Conservation (phyloP, 2,329 filamentous ascomycete species). For the Penicillium sp. region DNA sequence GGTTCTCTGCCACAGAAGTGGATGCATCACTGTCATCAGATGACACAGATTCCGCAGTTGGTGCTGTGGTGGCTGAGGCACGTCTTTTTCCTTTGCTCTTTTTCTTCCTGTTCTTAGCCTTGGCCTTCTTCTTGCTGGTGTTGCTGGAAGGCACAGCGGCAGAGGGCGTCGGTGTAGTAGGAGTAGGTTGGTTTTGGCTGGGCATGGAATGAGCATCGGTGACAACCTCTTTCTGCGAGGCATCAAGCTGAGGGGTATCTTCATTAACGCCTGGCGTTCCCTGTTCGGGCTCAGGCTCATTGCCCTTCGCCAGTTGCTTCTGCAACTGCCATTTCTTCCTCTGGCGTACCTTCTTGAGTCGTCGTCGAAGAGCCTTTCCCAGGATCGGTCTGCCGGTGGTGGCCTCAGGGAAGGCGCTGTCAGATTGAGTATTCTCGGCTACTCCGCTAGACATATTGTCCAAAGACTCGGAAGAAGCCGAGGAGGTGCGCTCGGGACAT, state of each 20-base stretch:
- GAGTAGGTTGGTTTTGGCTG: neutral
- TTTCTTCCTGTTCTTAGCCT: neutral
- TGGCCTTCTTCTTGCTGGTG: neutral
- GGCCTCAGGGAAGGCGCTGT: neutral
- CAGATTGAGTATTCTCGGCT: neutral
- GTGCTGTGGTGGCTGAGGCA: neutral
- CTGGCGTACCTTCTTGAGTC: neutral
- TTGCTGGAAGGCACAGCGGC: neutral
- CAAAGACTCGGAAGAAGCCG: too few species aligned
- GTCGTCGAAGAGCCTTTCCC: too few species aligned
- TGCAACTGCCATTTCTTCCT: neutral
- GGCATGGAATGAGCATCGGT: neutral
- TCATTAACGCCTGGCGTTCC: constrained; percentile 3
- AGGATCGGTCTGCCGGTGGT: neutral
- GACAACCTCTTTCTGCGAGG: neutral
- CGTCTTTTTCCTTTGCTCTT: neutral
- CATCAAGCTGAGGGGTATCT: neutral
- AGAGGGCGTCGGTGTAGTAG: neutral
- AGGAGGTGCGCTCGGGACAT: too few species aligned
- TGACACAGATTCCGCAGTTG: neutral
- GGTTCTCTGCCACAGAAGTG: constrained; percentile 1
- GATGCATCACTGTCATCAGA: neutral
- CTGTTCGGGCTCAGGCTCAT: neutral
- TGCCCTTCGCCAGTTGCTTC: neutral
- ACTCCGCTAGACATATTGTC: too few species aligned